Percentiles rank a stretch among this genome's conserved stretches.
Evolutionary conservation across 208 protist genomes (phyloP).

Genomic region (Leishmania guyanensis): DNA sequence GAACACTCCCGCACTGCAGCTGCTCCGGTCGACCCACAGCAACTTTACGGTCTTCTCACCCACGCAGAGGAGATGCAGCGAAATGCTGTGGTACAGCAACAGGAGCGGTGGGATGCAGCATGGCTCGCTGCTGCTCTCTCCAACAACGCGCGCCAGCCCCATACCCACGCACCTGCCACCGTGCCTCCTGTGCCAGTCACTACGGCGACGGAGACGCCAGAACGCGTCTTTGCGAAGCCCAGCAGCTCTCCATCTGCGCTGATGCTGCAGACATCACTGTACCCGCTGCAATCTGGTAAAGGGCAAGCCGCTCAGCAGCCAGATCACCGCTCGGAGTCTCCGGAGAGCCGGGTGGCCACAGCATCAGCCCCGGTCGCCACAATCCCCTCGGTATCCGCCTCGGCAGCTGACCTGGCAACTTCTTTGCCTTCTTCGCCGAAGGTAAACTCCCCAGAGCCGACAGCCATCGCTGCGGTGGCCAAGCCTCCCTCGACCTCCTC

Average conservation of each 20-base stretch:
- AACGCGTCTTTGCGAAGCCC: background rate
- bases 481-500: background rate
- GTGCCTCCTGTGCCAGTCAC: background rate
- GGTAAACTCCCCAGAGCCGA: background rate
- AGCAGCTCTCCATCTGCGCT: background rate
- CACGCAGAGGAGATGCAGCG: constrained; percentile 59
- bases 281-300: background rate
- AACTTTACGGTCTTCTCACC: constrained; percentile 50
- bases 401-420: background rate
- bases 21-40: constrained; percentile 13
- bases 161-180: background rate
- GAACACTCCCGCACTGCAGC: background rate
- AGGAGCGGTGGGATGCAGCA: constrained; percentile 38
- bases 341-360: background rate
- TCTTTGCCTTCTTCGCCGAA: background rate
- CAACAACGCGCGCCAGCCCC: background rate
- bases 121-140: constrained; percentile 17
- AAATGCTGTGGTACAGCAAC: constrained; percentile 36
- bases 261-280: background rate
- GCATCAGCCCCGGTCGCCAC: background rate
- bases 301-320: background rate
- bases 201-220: background rate
- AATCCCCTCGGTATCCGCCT: background rate
- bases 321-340: background rate
- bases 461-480: background rate